Base-by-base conservation (phyloP, 2,329 filamentous ascomycete genomes). In the Trichoderma koningiopsis region DNA sequence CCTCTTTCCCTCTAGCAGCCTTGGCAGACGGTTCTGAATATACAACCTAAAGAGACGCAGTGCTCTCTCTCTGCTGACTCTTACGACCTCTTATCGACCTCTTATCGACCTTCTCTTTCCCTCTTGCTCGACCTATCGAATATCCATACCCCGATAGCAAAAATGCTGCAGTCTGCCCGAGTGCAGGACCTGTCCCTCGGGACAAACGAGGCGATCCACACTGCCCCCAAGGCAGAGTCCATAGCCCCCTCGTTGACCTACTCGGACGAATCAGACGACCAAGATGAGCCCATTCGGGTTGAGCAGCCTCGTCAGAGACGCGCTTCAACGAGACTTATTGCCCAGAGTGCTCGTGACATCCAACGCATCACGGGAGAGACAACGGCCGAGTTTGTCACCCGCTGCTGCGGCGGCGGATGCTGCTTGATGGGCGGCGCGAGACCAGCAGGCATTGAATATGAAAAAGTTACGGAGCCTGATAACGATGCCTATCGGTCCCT, bases 401-500 rank as follows among this genome's bases (percentile, higher is more conserved):
- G 87, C 73, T 91, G 88, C 75, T 91, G 88, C 72, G 88, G 88
- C 64, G 88, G 88, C 35, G 87, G 87, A 68, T 90, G 88, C 79
- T 90, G 88, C 75, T 83, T 89, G 79, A 84, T 84, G 60, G 80
- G 79, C 59, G 78, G 78, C 62, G 81, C 82, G 72, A 79, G 82
- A 72, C 81, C 80, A 62, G 78, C 83, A 2, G 81, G 81, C 37
- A 71, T 87, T 57, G 80, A 86, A 52, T 88, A 85, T 69, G 87
- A 89, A 75, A 77, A 76, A 7, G 78, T 90, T 24, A 75, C 82
- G 19, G 76, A 88, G 2, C 94, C 95, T 1, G 89, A 96, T 78
- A 98, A 97, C 75, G 87, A 91, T 70, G 96, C 96, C 19, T 99
- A 92, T 82, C 86, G 88, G 68, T 92, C 91, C 70, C 85, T 99